Base-by-base conservation (phyloP, 805 yeast genomes). In the Lipomyces kockii region DNA sequence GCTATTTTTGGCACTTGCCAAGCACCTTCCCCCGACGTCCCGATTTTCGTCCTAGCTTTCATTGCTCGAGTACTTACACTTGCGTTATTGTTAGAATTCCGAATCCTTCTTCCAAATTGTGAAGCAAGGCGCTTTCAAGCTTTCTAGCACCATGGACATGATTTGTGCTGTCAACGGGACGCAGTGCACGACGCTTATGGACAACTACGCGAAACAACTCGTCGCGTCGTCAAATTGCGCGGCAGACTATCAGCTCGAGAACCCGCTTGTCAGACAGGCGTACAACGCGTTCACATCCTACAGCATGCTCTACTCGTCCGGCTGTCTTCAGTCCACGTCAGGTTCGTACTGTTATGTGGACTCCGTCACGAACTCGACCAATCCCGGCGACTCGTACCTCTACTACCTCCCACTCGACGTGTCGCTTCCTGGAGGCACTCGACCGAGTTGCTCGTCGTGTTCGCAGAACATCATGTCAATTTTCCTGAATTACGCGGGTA, bases 381-480 rank as follows among this genome's bases (percentile, higher is more conserved):
- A 61, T 34, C 58, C 67, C n/a, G 66, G 67, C 5, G 77, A 76
- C 59, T 74, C 76, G 29, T 75, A 71, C 60, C 69, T 76, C 46
- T 76, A 76, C 61, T 73, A 74, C 39, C 67, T 76, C 52, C 77
- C 78, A 8, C 69, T 76, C 35, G 79, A 76, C 20, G 68, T 71
- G 12, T 52, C 70, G 8, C 71, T 71, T 54, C 78, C 79, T 22
- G 64, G 64, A 32, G 66, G 62, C 1, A 53, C 68, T 1, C 56
- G 60, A 1, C 74, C 76, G 1, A 55, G 74, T 3, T 76, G 78
- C 62, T 63, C 75, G 12, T 57, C 58, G 11, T 76, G 78, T 62
- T 71, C 74, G 12, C 63, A 65, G 56, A 54, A 67, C 34, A 63
- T 76, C 35, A 73, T 76, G 77, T 67, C 71, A 9, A 60, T 76